phyloP scores from a whole-genome alignment of 352 stramenopile genomes.

The Phytophthora idaei region DNA sequence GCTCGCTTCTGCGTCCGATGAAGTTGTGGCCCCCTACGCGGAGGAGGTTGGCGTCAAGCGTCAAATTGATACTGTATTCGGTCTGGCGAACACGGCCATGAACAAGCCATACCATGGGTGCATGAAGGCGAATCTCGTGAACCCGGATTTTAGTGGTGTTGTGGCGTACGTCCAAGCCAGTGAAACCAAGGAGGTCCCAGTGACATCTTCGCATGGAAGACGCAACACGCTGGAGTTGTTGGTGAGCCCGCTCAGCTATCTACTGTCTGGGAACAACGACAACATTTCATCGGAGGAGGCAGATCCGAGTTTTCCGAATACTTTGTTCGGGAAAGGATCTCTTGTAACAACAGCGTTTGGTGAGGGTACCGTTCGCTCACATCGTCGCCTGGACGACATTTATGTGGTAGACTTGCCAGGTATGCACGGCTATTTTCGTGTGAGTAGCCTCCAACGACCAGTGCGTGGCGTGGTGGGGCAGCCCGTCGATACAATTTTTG shows the following conservation, averaged over 20 bases:
- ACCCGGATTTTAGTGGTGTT: slow-evolving; percentile 47
- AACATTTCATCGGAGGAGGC: neutral
- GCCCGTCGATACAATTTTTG: slow-evolving; percentile 71
- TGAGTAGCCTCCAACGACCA: slow-evolving; percentile 35
- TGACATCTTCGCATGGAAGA: slow-evolving; percentile 29
- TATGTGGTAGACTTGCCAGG: slow-evolving; percentile 59
- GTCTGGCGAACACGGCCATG: slow-evolving; percentile 58
- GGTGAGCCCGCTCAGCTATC: slow-evolving; percentile 73
- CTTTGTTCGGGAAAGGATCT: slow-evolving; percentile 49
- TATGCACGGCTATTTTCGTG: slow-evolving; percentile 58
- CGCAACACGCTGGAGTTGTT: slow-evolving; percentile 79
- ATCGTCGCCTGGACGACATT: slow-evolving; percentile 52
- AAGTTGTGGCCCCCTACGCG: slow-evolving; percentile 38
- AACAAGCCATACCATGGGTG: slow-evolving; percentile 49
- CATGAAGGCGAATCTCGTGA: slow-evolving; percentile 55
- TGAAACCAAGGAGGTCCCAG: slow-evolving; percentile 41
- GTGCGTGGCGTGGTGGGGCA: slow-evolving; percentile 64
- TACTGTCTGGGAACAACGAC: slow-evolving; percentile 32
- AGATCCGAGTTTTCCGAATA: slow-evolving; percentile 28
- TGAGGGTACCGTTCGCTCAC: slow-evolving; percentile 55
- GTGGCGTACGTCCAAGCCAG: slow-evolving; percentile 60
- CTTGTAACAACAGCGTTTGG: slow-evolving; percentile 74
- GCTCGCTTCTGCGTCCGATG: neutral
- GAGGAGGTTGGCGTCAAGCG: slow-evolving; percentile 47
- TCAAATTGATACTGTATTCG: slow-evolving; percentile 64